These are phyloP conservation scores for Myxozyma lipomycoides DNA, from an alignment of 805 yeast species.

Conservation along the genomic window DNA sequence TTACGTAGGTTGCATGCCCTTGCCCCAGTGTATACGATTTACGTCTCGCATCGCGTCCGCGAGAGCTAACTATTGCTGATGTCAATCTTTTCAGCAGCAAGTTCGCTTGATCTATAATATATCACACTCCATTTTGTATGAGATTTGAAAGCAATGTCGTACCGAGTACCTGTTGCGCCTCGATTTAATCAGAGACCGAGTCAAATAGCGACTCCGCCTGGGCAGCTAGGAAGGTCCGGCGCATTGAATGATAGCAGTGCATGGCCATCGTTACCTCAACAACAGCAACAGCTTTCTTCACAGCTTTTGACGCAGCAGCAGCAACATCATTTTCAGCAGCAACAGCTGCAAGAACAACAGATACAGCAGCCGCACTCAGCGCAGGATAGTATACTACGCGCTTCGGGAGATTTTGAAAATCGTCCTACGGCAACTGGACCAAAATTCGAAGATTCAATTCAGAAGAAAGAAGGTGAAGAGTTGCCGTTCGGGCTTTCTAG, in stretches of 20 bases:
- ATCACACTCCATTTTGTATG: no score
- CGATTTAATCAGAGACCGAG: neutral
- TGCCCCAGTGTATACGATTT: no score
- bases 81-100: no score
- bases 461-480: slow-evolving; percentile 45
- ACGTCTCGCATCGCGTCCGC: no score
- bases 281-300: neutral
- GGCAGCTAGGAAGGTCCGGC: neutral
- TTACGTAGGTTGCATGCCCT: no score
- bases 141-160: no score
- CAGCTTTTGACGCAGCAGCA: no score
- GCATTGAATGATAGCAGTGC: neutral
- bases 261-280: neutral
- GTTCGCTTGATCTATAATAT: no score
- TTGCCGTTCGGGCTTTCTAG: slow-evolving; percentile 64
- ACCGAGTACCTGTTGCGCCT: neutral
- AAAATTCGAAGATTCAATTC: neutral
- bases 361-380: neutral
- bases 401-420: neutral
- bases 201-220: neutral
- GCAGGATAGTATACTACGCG: neutral
- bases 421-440: neutral
- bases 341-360: neutral
- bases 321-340: neutral
- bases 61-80: no score